Evolutionary conservation across 2,329 filamentous ascomycete species (phyloP), one percentile per base, ranked within the genome.

Genomic region (Lasiodiplodia hormozganensis): DNA sequence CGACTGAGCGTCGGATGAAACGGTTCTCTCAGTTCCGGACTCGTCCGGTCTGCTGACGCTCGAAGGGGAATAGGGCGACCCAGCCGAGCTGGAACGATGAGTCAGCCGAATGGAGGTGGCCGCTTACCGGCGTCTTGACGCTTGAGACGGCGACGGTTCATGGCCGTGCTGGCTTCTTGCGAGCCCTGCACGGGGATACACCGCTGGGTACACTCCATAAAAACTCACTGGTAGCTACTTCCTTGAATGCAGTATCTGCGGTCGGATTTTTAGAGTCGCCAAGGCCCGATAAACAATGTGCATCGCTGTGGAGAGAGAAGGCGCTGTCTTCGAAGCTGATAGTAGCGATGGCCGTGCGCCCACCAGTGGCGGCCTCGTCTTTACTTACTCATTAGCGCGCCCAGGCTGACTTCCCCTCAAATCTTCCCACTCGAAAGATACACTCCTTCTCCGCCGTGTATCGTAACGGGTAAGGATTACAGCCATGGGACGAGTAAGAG

Each of bases 401-500:
- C 28, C 14, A 25, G 28, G 60, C 60, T 64, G 60, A 64, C 60
- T 64, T 64, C 60, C 60, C 60, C 60, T 64, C 60, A 53, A 64
- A 64, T 64, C 60, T 64, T 64, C 60, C 47, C 34, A 34, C 60
- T 62, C 58, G 60, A 64, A 64, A 52, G 60, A 64, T 64, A 64
- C 60, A 64, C 60, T 64, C 43, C 60, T 52, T n/a, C 60, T 64
- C 60, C 60, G 60, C 60, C 43, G 43, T 49, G 60, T 64, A 64
- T 64, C 60, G 60, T 49, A 47, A 47, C 43, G 51, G 58, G 60
- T 64, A 52, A 64, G 51, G 43, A 64, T 64, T 64, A 64, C 60
- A 64, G 60, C 60, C 47, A 64, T 64, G 60, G 60, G 60, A 64
- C 60, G 60, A 64, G 60, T 64, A 64, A 64, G 60, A 64, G 60